Evolutionary conservation across 2,329 filamentous ascomycete genomes (phyloP).

Genomic region (Fonsecaea erecta): DNA sequence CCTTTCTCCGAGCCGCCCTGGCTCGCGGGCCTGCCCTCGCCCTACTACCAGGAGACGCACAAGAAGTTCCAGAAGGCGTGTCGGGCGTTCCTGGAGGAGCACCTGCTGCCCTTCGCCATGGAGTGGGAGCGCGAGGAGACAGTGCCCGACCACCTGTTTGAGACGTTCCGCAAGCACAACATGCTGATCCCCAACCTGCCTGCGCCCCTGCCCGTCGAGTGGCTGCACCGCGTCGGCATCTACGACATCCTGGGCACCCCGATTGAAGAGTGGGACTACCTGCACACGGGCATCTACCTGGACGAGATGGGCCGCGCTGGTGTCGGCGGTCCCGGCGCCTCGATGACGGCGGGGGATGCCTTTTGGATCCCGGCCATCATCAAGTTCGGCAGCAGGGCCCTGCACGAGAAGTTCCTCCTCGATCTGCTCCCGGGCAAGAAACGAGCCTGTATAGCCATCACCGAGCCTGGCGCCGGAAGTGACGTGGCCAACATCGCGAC

Average conservation of each 20-base stretch:
- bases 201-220: conserved; percentile 69
- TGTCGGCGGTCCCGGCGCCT: conserved; percentile 65
- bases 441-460: conserved; percentile 76
- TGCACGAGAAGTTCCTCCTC: conserved; percentile 70
- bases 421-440: conserved; percentile 70
- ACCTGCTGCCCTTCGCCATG: conserved; percentile 65
- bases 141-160: conserved; percentile 67
- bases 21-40: conserved; percentile 70
- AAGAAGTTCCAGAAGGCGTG: conserved; percentile 69
- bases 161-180: conserved; percentile 66
- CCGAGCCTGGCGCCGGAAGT: conserved; percentile 73
- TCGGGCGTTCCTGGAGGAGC: conserved; percentile 67
- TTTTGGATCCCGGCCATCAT: conserved; percentile 70
- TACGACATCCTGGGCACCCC: conserved; percentile 68
- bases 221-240: conserved; percentile 69
- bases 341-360: conserved; percentile 72
- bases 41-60: conserved; percentile 72
- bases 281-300: conserved; percentile 71
- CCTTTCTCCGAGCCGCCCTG: conserved; percentile 77
- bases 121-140: conserved; percentile 72
- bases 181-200: conserved; percentile 74
- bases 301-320: conserved; percentile 73
- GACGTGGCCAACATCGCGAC: conserved; percentile 76
- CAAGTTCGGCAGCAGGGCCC: conserved; percentile 66
- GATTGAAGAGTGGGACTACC: conserved; percentile 74